phyloP scores from a whole-genome alignment of 1,139 yeast species.

The Kodamaea sp. region DNA sequence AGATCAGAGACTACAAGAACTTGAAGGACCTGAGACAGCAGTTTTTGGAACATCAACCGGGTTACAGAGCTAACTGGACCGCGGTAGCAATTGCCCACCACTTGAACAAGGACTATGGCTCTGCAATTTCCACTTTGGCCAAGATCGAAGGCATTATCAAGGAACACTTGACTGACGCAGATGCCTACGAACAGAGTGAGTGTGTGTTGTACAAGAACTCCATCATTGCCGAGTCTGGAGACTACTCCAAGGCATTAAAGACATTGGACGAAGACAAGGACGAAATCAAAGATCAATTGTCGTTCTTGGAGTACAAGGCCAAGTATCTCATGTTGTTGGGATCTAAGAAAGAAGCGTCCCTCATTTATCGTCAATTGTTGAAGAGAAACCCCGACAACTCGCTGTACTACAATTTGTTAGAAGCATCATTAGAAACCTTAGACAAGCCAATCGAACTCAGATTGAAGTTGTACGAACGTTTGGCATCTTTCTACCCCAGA shows the following conservation, averaged over 20 bases:
- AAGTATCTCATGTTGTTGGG: constrained; percentile 49
- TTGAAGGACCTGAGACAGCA: constrained; percentile 65
- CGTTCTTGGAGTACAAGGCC: constrained; percentile 69
- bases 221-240: constrained; percentile 65
- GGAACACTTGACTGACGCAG: constrained; percentile 67
- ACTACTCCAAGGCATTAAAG: constrained; percentile 62
- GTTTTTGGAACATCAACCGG: constrained; percentile 75
- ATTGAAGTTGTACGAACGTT: constrained; percentile 59
- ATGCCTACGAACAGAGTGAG: constrained; percentile 78
- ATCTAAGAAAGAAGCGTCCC: constrained; percentile 59
- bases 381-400: constrained; percentile 85
- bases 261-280: constrained; percentile 55
- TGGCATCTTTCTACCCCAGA: constrained; percentile 73
- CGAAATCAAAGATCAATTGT: constrained; percentile 63
- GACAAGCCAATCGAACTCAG: constrained; percentile 38
- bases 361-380: constrained; percentile 66
- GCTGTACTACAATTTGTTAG: constrained; percentile 65
- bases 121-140: constrained; percentile 69
- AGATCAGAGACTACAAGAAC: constrained; percentile 69
- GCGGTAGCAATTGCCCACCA: constrained; percentile 85
- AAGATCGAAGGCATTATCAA: constrained; percentile 74
- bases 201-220: constrained; percentile 72
- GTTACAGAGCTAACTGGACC: constrained; percentile 91
- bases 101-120: constrained; percentile 62
- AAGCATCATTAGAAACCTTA: constrained; percentile 55